Evolutionary conservation across 257 asterid species (phyloP).

Genomic region (Parsonsia alboflavescens): DNA sequence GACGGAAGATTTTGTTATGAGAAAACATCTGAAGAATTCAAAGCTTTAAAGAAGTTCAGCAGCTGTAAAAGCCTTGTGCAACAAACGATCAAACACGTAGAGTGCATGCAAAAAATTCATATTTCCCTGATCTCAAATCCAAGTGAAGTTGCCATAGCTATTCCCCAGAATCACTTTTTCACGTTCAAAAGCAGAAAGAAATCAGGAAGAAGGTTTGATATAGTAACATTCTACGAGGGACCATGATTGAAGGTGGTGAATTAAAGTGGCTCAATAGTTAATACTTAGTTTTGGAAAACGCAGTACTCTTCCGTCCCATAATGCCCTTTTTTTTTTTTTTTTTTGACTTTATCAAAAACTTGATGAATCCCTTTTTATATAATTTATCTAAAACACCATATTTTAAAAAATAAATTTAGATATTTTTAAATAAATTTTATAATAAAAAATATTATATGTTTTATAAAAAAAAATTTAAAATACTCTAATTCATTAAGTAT

Average conservation of each 20-base stretch:
- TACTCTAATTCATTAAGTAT: too few species aligned
- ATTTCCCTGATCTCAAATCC: not conserved
- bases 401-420: too few species aligned
- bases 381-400: too few species aligned
- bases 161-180: not conserved
- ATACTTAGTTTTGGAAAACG: too few species aligned
- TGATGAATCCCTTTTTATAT: too few species aligned
- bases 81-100: constrained; percentile 19
- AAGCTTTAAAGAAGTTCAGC: not conserved
- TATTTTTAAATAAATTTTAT: too few species aligned
- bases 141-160: not conserved
- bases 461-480: too few species aligned
- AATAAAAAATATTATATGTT: too few species aligned
- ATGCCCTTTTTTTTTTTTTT: too few species aligned
- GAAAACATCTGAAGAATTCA: not conserved
- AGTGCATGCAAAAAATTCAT: not conserved
- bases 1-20: constrained; percentile 1
- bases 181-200: not conserved
- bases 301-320: too few species aligned
- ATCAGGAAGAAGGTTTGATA: not conserved
- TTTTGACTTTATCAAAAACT: too few species aligned
- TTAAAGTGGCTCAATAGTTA: too few species aligned
- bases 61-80: not conserved
- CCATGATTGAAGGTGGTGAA: not conserved
- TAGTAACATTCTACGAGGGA: not conserved